Conservation (phyloP, 257 asterid species). For the Cruciata laevipes region DNA sequence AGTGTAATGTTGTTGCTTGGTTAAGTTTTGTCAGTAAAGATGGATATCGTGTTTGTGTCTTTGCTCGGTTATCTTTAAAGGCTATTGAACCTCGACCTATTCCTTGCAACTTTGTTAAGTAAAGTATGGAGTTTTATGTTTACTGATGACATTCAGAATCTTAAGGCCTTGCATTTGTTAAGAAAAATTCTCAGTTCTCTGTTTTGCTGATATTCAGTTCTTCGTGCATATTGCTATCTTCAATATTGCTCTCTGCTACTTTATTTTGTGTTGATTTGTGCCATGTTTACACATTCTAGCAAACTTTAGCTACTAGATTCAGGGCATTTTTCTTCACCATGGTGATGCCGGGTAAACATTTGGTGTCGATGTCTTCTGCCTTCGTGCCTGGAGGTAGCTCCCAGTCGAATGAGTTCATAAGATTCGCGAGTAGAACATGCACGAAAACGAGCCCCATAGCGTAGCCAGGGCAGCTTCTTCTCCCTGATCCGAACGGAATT, state of each 20-base stretch:
- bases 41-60: background rate
- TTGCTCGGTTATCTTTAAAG: background rate
- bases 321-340: background rate
- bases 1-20: background rate
- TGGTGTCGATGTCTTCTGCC: background rate
- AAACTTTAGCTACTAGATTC: background rate
- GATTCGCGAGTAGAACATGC: slow-evolving; percentile 3
- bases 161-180: background rate
- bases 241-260: background rate
- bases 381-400: background rate
- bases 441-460: background rate
- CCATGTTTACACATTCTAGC: background rate
- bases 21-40: slow-evolving; percentile 1
- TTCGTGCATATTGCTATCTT: background rate
- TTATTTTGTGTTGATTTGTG: background rate
- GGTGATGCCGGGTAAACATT: background rate
- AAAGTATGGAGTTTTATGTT: background rate
- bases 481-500: slow-evolving; percentile 1
- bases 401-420: background rate
- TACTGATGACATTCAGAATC: background rate
- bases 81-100: background rate
- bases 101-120: background rate
- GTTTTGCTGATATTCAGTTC: background rate
- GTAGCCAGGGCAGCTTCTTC: slow-evolving; percentile 6
- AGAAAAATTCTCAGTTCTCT: background rate